phyloP scores from a whole-genome alignment of 192 early-diverging fungal genomes.

The Coemansia sp. region DNA sequence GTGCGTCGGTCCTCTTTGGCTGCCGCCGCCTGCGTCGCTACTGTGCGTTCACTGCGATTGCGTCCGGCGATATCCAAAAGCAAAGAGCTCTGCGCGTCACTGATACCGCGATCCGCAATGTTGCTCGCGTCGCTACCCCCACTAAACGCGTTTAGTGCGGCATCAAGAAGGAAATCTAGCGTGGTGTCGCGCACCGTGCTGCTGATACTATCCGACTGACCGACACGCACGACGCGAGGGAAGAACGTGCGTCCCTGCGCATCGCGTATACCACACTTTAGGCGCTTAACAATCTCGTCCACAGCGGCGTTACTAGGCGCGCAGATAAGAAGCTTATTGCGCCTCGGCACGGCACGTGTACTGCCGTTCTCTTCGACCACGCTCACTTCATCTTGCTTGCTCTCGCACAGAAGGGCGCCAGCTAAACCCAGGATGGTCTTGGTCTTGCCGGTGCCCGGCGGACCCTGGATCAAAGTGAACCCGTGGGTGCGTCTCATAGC shows the following conservation, averaged over 20 bases:
- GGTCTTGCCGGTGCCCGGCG: constrained; percentile 75
- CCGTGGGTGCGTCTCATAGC: constrained; percentile 65
- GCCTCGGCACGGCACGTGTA: not conserved
- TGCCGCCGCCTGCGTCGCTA: too few species aligned
- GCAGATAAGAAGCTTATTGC: constrained; percentile 78
- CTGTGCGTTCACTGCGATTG: constrained; percentile 9
- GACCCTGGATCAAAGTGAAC: constrained; percentile 87
- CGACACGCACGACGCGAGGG: constrained; percentile 82
- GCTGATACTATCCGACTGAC: constrained; percentile 70
- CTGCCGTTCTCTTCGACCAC: too few species aligned
- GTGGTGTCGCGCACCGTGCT: constrained; percentile 68
- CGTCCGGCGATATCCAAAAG: constrained; percentile 27
- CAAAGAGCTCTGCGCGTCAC: constrained; percentile 20
- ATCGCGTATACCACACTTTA: constrained; percentile 70
- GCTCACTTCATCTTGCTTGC: not conserved
- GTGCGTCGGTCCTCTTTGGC: too few species aligned
- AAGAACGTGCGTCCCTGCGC: constrained; percentile 53
- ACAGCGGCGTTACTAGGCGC: constrained; percentile 96
- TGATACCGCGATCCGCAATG: constrained; percentile 6
- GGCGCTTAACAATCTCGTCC: constrained; percentile 89
- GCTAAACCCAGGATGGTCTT: constrained; percentile 87
- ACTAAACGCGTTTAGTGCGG: constrained; percentile 52
- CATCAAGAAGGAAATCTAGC: constrained; percentile 67
- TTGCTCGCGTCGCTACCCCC: constrained; percentile 1
- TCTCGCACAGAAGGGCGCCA: constrained; percentile 56